Evolutionary conservation across 2,329 filamentous ascomycete species (phyloP).

Genomic region (Juglanconis juglandina): DNA sequence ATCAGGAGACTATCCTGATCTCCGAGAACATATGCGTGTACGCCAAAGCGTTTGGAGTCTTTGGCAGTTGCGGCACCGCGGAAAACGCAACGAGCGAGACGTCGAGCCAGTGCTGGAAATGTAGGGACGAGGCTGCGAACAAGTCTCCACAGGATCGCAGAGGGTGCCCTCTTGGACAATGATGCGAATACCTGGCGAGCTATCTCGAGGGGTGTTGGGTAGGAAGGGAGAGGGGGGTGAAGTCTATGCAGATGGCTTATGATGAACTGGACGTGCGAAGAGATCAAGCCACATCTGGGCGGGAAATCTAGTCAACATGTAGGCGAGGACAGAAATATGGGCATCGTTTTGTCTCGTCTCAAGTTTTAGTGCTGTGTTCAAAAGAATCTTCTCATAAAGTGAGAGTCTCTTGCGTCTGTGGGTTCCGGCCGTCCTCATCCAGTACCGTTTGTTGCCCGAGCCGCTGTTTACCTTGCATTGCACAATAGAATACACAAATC

Average conservation of each 20-base stretch:
- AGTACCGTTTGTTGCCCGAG: too few species aligned
- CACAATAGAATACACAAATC: too few species aligned
- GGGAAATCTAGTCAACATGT: constrained; percentile 7
- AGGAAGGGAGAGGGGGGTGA: neutral
- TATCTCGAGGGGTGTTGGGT: neutral
- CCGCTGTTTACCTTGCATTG: too few species aligned
- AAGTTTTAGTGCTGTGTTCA: too few species aligned
- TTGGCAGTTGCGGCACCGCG: constrained; percentile 36
- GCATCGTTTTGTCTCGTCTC: too few species aligned
- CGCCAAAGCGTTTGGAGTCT: constrained; percentile 31
- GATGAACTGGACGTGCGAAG: neutral
- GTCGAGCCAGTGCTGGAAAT: constrained; percentile 36
- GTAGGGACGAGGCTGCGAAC: constrained; percentile 27
- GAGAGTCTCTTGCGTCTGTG: too few species aligned
- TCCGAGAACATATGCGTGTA: constrained; percentile 35
- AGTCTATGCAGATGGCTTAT: neutral
- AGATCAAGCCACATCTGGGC: constrained; percentile 7
- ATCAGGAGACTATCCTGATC: constrained; percentile 39
- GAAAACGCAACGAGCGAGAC: constrained; percentile 28
- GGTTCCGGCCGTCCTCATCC: too few species aligned
- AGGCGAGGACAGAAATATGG: too few species aligned
- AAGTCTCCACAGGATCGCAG: neutral
- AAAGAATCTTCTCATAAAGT: too few species aligned
- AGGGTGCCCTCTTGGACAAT: neutral
- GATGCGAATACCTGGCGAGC: neutral